Evolutionary conservation across 495 filamentous ascomycete genomes (phyloP).

Genomic region (Penicillium pulvis): DNA sequence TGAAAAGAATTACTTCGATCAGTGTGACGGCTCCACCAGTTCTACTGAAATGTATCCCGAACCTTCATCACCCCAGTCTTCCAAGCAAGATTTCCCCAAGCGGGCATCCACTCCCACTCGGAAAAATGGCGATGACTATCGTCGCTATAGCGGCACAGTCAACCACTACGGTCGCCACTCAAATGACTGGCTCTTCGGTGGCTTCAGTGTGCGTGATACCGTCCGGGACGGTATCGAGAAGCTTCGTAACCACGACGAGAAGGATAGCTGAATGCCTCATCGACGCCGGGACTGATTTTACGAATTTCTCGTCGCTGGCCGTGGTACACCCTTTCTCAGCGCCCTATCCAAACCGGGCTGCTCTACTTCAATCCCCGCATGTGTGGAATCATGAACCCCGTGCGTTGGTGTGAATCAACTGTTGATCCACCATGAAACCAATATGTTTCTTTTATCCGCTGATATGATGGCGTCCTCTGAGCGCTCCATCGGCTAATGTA

Average conservation of each 20-base stretch:
- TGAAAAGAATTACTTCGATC: conserved; percentile 24
- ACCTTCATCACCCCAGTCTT: conserved; percentile 19
- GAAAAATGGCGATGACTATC: conserved; percentile 39
- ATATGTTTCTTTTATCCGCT: background rate
- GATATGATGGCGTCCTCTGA: background rate
- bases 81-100: conserved; percentile 17
- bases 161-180: conserved; percentile 51
- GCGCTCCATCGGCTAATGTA: background rate
- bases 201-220: conserved; percentile 50
- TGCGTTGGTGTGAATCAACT: background rate
- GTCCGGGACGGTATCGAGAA: conserved; percentile 52
- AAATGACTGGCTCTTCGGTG: conserved; percentile 53
- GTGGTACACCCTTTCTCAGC: background rate
- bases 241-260: conserved; percentile 43
- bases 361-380: background rate
- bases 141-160: conserved; percentile 44
- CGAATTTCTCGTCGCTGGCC: background rate
- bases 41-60: conserved; percentile 26
- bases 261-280: conserved; percentile 27
- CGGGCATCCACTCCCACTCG: conserved; percentile 21
- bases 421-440: background rate
- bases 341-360: background rate
- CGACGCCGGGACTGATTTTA: background rate
- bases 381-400: background rate
- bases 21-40: conserved; percentile 19